phyloP scores from a whole-genome alignment of 192 early-diverging fungal species.

The Gigaspora rosea region DNA sequence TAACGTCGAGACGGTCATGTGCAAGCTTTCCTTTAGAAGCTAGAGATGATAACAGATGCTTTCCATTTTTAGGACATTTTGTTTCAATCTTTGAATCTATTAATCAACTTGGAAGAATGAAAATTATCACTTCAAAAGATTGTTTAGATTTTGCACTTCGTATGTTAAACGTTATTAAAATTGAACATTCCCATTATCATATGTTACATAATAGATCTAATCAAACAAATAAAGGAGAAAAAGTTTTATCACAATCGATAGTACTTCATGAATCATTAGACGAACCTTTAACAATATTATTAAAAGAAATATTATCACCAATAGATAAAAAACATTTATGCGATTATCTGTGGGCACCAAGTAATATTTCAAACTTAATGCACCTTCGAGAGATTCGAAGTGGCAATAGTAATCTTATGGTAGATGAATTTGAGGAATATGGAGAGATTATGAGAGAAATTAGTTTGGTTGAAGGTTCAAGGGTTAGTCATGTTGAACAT shows the following conservation, averaged over 20 bases:
- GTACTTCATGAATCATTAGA: conserved; percentile 29
- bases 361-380: conserved; percentile 29
- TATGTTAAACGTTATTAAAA: conserved; percentile 28
- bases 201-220: neutral
- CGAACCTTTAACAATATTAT: neutral
- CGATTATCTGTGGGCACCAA: conserved; percentile 26
- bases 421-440: conserved; percentile 5
- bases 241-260: neutral
- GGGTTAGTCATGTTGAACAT: conserved; percentile 23
- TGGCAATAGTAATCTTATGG: neutral
- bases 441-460: conserved; percentile 7
- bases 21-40: neutral
- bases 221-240: neutral
- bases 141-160: conserved; percentile 12
- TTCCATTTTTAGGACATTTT: conserved; percentile 23
- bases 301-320: conserved; percentile 3
- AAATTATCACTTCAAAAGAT: neutral
- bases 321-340: conserved; percentile 25
- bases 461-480: conserved; percentile 5
- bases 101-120: conserved; percentile 7
- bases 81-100: conserved; percentile 26
- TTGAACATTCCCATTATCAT: conserved; percentile 24
- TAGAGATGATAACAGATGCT: conserved; percentile 9
- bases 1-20: conserved; percentile 4
- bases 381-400: conserved; percentile 11